These are phyloP conservation scores for Aureobasidium sp. DNA, from an alignment of 2,329 filamentous ascomycete species.

Conservation along the genomic window DNA sequence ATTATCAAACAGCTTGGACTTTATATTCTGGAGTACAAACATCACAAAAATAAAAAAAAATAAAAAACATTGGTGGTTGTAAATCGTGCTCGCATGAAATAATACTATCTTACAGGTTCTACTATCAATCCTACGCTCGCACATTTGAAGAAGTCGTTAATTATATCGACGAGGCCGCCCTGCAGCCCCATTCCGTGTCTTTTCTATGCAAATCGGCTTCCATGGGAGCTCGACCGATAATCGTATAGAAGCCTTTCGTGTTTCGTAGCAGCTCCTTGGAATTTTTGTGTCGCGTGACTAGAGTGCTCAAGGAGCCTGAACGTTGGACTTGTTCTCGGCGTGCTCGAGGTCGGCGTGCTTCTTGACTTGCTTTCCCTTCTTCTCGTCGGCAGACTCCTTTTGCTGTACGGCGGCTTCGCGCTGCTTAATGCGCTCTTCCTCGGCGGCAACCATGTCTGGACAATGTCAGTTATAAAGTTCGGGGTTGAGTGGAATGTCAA, in stretches of 20 bases:
- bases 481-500: background rate
- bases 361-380: conserved; percentile 16
- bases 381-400: conserved; percentile 19
- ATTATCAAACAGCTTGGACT: no score
- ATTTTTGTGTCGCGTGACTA: background rate
- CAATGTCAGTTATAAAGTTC: background rate
- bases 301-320: background rate
- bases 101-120: background rate
- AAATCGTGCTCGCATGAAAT: conserved; percentile 8
- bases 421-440: conserved; percentile 54
- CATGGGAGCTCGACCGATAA: background rate
- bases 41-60: no score
- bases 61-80: background rate
- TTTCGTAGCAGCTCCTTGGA: background rate
- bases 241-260: background rate
- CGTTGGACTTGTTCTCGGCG: background rate
- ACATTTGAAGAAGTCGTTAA: background rate
- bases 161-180: background rate
- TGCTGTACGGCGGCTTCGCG: conserved; percentile 34
- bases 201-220: background rate
- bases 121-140: background rate
- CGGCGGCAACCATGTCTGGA: conserved; percentile 71
- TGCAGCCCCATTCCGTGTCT: background rate
- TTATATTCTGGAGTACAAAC: no score
- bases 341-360: conserved; percentile 1